phyloP scores from a whole-genome alignment of 331 rosid genomes.

The Quercus tomentella region DNA sequence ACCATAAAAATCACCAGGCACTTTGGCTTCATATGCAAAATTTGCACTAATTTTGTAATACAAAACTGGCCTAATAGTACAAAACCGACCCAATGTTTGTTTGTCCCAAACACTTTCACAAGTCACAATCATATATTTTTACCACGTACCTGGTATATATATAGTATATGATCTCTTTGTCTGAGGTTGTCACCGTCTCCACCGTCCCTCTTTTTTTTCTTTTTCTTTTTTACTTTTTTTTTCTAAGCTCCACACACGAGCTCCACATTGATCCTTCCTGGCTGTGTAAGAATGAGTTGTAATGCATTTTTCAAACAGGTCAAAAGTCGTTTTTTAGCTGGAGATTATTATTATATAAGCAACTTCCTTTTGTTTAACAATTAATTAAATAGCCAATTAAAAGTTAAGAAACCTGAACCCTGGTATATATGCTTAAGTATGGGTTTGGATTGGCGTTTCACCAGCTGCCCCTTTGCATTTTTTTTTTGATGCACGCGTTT shows the following conservation, averaged over 20 bases:
- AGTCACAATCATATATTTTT: neutral
- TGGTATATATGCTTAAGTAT: conserved; percentile 14
- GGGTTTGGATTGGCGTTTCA: too few species aligned
- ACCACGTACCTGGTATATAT: neutral
- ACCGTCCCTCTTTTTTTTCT: neutral
- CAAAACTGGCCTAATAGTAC: neutral
- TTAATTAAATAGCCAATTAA: conserved; percentile 7
- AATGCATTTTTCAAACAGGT: conserved; percentile 19
- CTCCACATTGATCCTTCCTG: conserved; percentile 9
- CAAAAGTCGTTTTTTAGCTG: conserved; percentile 33
- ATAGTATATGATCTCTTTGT: neutral
- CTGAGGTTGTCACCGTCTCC: conserved; percentile 10
- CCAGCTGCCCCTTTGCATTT: too few species aligned
- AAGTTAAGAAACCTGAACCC: conserved; percentile 7
- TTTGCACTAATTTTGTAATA: conserved; percentile 20
- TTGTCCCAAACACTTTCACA: neutral
- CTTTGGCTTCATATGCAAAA: conserved; percentile 25
- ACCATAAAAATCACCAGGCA: conserved; percentile 32
- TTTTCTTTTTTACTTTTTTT: neutral
- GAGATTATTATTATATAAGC: conserved; percentile 8
- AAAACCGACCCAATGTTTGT: neutral
- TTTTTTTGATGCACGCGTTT: too few species aligned
- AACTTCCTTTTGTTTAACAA: conserved; percentile 18
- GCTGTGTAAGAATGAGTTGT: conserved; percentile 44
- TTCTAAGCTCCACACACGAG: conserved; percentile 27